phyloP scores from a whole-genome alignment of 1,284 basidiomycete species.

The Marasmius fiardii region DNA sequence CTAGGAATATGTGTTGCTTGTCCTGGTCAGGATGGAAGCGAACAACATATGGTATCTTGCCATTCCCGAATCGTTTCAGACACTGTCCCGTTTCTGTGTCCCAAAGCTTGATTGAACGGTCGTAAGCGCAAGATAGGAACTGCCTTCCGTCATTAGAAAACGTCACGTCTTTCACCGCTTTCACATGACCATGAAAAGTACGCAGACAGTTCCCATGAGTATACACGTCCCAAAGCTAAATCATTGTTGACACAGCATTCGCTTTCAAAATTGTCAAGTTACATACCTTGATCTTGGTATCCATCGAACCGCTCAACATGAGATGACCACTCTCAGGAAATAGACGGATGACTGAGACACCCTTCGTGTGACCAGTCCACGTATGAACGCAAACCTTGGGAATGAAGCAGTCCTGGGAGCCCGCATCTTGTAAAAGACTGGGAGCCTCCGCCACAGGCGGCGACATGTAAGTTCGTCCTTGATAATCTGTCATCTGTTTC shows the following conservation, averaged over 20 bases:
- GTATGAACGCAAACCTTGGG: constrained; percentile 97
- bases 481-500: constrained; percentile 95
- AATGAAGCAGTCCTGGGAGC: constrained; percentile 89
- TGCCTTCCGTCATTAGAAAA: constrained; percentile 91
- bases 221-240: constrained; percentile 96
- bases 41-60: constrained; percentile 94
- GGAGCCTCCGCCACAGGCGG: constrained; percentile 82
- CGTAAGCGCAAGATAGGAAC: constrained; percentile 94
- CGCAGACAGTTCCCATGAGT: constrained; percentile 95
- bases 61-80: constrained; percentile 92
- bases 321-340: constrained; percentile 95
- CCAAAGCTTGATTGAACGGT: constrained; percentile 98
- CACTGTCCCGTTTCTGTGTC: constrained; percentile 99
- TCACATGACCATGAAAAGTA: constrained; percentile 96
- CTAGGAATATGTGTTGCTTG: constrained; percentile 95
- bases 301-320: constrained; percentile 93
- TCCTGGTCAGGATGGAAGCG: constrained; percentile 95
- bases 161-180: constrained; percentile 93
- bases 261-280: neutral
- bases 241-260: neutral
- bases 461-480: constrained; percentile 97
- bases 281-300: constrained; percentile 93
- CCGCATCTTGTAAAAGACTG: constrained; percentile 75
- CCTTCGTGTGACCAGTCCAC: constrained; percentile 97
- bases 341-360: constrained; percentile 88